Evolutionary conservation across 2,329 filamentous ascomycete species (phyloP).

Genomic region (Blastomyces percursus): DNA sequence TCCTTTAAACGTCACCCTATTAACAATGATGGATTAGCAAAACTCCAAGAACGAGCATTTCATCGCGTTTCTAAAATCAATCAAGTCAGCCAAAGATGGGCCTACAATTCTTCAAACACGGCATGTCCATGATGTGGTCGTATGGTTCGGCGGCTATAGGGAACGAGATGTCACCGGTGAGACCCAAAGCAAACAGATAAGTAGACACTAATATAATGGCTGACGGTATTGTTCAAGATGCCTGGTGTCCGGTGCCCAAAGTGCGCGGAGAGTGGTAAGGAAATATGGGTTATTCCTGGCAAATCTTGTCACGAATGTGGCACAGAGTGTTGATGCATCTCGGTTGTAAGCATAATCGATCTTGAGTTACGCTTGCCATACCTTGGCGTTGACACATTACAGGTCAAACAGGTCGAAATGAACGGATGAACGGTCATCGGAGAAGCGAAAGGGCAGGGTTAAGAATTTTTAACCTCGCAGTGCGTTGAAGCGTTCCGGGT

Average conservation of each 20-base stretch:
- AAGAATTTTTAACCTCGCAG: background rate
- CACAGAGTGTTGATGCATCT: constrained; percentile 12
- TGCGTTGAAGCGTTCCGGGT: background rate
- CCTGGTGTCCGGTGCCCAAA: constrained; percentile 35
- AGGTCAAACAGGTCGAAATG: background rate
- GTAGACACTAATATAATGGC: background rate
- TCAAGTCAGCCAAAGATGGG: background rate
- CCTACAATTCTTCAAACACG: background rate
- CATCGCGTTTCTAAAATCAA: background rate
- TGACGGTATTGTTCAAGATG: constrained; percentile 25
- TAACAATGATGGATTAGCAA: background rate
- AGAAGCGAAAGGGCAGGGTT: background rate
- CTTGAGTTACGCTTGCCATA: background rate
- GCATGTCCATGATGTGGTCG: background rate
- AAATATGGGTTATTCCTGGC: constrained; percentile 38
- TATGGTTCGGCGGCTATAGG: background rate
- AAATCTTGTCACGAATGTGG: constrained; percentile 36
- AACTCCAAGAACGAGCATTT: background rate
- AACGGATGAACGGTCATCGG: background rate
- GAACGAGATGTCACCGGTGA: constrained; percentile 15
- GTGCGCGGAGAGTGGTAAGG: constrained; percentile 26
- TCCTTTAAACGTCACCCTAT: background rate
- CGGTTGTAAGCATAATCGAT: background rate
- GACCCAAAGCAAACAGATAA: background rate
- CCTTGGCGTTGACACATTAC: background rate